Conservation (phyloP, 768 basidiomycete species). For the Gautieria morchelliformis region DNA sequence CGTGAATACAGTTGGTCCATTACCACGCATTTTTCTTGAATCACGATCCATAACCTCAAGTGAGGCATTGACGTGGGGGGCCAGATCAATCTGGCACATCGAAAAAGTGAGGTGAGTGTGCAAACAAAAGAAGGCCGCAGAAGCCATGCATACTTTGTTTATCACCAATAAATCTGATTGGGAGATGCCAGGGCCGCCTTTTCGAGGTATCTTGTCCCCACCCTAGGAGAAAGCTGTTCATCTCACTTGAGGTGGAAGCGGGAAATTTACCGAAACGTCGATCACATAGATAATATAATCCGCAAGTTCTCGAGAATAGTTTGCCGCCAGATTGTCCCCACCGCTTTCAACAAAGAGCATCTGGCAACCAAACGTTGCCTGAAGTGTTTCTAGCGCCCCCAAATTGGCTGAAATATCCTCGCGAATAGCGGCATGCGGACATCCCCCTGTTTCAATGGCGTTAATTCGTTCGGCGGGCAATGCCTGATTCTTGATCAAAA, state of each 20-base stretch:
- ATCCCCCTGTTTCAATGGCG: constrained; percentile 96
- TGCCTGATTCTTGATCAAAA: constrained; percentile 87
- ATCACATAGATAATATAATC: constrained; percentile 97
- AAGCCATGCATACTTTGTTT: constrained; percentile 56
- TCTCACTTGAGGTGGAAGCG: background rate
- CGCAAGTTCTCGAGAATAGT: constrained; percentile 92
- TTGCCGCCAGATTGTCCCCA: constrained; percentile 94
- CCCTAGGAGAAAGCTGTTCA: constrained; percentile 38
- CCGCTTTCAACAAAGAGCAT: constrained; percentile 92
- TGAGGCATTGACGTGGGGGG: constrained; percentile 85
- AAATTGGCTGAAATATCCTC: constrained; percentile 98
- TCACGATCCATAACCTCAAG: constrained; percentile 93
- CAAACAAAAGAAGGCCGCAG: background rate
- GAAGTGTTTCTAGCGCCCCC: constrained; percentile 89
- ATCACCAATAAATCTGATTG: constrained; percentile 91
- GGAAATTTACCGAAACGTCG: constrained; percentile 59
- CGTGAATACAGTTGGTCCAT: constrained; percentile 88
- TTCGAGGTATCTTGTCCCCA: constrained; percentile 96
- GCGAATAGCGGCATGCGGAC: constrained; percentile 95
- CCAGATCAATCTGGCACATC: constrained; percentile 71
- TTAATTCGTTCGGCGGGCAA: constrained; percentile 78
- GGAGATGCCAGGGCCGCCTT: constrained; percentile 96
- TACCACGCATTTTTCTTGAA: constrained; percentile 86
- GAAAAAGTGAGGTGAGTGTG: background rate
- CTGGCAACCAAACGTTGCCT: constrained; percentile 84